Conservation (phyloP, 441 rosid genomes). For the Populus trichocarpa region DNA sequence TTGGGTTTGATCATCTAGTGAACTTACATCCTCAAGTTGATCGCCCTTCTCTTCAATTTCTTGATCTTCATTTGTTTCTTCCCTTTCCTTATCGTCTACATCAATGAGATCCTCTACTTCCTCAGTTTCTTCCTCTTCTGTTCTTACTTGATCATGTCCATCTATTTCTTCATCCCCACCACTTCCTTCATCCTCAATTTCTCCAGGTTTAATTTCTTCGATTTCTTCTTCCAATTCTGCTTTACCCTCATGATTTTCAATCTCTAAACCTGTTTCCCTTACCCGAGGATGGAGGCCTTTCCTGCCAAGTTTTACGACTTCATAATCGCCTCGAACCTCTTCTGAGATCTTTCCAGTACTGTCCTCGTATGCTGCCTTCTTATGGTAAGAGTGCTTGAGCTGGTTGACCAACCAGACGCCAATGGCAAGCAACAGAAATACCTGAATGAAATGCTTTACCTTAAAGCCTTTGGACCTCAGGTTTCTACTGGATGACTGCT, state of each 20-base stretch:
- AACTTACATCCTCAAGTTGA: conserved; percentile 21
- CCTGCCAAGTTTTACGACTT: conserved; percentile 45
- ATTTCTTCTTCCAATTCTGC: conserved; percentile 19
- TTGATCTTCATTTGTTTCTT: conserved; percentile 27
- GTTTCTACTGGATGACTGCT: conserved; percentile 41
- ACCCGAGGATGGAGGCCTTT: conserved; percentile 33
- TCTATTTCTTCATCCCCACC: conserved; percentile 47
- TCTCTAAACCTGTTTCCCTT: conserved; percentile 4
- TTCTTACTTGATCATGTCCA: conserved; percentile 38
- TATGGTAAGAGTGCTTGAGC: conserved; percentile 32
- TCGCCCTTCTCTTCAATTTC: conserved; percentile 25
- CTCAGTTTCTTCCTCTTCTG: conserved; percentile 46
- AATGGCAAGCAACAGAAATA: conserved; percentile 42
- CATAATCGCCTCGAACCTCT: conserved; percentile 9
- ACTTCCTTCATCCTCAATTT: conserved; percentile 36
- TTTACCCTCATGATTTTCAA: conserved; percentile 5
- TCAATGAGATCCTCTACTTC: conserved; percentile 62
- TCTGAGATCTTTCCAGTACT: conserved; percentile 12
- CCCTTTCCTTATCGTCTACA: conserved; percentile 47
- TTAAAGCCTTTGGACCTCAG: conserved; percentile 53
- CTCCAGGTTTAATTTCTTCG: conserved; percentile 29
- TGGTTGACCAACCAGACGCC: conserved; percentile 58
- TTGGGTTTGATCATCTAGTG: conserved; percentile 16
- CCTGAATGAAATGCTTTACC: conserved; percentile 49
- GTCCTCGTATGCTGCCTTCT: conserved; percentile 17